Evolutionary conservation across 139 green algal genomes (phyloP).

Genomic region (Volvox reticuliferus): DNA sequence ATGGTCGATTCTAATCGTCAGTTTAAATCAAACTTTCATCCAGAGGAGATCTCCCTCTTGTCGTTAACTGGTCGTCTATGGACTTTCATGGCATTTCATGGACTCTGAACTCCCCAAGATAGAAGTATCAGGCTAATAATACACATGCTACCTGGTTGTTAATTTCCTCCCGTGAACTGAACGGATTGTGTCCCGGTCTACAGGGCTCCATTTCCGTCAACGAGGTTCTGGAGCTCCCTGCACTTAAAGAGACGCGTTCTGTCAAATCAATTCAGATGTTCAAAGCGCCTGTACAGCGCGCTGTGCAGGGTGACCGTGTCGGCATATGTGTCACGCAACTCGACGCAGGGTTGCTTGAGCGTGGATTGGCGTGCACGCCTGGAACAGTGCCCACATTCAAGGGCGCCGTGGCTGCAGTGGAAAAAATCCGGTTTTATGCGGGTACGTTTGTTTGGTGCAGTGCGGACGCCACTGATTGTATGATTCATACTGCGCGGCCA

Average conservation of each 20-base stretch:
- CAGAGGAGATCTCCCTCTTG: no score
- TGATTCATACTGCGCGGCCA: no score
- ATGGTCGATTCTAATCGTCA: no score
- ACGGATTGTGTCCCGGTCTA: no score
- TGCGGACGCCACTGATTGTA: no score
- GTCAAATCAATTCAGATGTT: constrained; percentile 97
- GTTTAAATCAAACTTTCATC: no score
- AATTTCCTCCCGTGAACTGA: neutral
- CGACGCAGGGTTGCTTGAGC: constrained; percentile 85
- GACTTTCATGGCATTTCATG: no score
- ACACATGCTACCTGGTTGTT: no score
- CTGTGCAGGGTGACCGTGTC: constrained; percentile 78
- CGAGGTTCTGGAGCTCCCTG: constrained; percentile 89
- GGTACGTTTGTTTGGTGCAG: neutral
- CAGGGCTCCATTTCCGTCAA: constrained; percentile 73
- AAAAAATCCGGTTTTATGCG: constrained; percentile 84
- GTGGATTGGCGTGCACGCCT: constrained; percentile 82
- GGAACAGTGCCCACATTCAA: constrained; percentile 82
- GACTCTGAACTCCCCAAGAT: no score
- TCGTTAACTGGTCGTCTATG: no score
- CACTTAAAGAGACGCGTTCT: constrained; percentile 65
- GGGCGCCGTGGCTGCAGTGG: constrained; percentile 79
- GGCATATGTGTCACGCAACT: constrained; percentile 94
- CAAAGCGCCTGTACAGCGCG: constrained; percentile 68
- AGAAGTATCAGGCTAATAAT: no score